These are phyloP conservation scores for Nicotiana noctiflora DNA, from an alignment of 257 asterid genomes.

Conservation along the genomic window DNA sequence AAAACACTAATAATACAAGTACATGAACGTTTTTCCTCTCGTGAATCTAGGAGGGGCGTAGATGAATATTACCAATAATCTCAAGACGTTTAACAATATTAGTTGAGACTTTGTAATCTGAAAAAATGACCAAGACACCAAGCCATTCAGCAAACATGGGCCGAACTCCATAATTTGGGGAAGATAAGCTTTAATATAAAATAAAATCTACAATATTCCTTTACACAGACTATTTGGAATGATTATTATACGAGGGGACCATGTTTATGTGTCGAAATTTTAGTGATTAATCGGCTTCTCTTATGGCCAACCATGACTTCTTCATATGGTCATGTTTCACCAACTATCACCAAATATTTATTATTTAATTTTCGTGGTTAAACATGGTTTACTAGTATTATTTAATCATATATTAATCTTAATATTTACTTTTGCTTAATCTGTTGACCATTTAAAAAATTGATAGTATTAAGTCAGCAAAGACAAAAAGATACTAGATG, in stretches of 20 bases:
- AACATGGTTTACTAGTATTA: not conserved
- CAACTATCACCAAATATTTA: constrained; percentile 1
- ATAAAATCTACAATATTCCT: not conserved
- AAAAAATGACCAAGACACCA: not conserved
- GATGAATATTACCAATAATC: not conserved
- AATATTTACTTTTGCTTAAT: not conserved
- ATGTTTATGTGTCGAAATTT: constrained; percentile 24
- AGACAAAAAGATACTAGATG: too few species aligned
- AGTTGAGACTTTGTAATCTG: not conserved
- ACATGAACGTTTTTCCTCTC: too few species aligned
- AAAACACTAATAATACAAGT: too few species aligned
- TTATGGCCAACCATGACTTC: constrained; percentile 29
- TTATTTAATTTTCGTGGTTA: not conserved
- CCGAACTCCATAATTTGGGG: constrained; percentile 11
- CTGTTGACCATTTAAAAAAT: not conserved
- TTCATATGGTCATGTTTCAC: constrained; percentile 20
- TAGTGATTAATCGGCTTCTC: constrained; percentile 17
- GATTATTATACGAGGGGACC: constrained; percentile 4
- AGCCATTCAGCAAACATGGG: not conserved
- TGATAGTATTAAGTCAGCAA: too few species aligned
- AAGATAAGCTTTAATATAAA: constrained; percentile 34
- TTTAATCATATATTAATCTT: not conserved
- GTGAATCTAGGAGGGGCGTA: not conserved
- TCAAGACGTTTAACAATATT: not conserved
- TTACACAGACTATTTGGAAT: constrained; percentile 11